Conservation (phyloP, 306 rosid genomes). For the Lathyrus aphaca region DNA sequence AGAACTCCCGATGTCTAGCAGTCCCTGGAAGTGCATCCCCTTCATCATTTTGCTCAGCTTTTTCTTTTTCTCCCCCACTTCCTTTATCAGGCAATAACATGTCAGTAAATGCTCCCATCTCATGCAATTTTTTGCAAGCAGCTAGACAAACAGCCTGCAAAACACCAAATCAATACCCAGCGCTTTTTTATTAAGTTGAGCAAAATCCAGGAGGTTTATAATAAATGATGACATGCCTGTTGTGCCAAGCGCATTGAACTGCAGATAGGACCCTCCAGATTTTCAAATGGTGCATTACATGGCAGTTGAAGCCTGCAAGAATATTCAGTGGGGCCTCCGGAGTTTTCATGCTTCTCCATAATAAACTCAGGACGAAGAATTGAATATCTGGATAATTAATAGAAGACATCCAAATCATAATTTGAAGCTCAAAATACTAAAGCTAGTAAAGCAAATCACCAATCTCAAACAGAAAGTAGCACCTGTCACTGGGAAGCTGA, state of each 20-base stretch:
- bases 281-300: constrained; percentile 97
- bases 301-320: constrained; percentile 99
- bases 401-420: constrained; percentile 28
- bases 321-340: constrained; percentile 82
- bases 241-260: constrained; percentile 97
- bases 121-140: constrained; percentile 98
- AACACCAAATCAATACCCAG: constrained; percentile 38
- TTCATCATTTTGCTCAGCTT: constrained; percentile 79
- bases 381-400: constrained; percentile 69
- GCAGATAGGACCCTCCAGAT: constrained; percentile 93
- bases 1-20: constrained; percentile 98
- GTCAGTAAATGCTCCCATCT: constrained; percentile 99
- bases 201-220: constrained; percentile 24
- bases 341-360: constrained; percentile 90
- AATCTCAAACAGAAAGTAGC: constrained; percentile 35
- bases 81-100: constrained; percentile 99
- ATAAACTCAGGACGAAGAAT: constrained; percentile 98
- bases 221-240: constrained; percentile 62
- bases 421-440: constrained; percentile 24
- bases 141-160: constrained; percentile 97
- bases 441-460: constrained; percentile 28
- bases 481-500: constrained; percentile 99
- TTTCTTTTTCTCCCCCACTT: constrained; percentile 94
- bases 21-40: constrained; percentile 99
- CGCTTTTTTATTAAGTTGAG: constrained; percentile 29